Evolutionary conservation across 1,284 basidiomycete genomes (phyloP).

Genomic region (Porogramme epimiltina): DNA sequence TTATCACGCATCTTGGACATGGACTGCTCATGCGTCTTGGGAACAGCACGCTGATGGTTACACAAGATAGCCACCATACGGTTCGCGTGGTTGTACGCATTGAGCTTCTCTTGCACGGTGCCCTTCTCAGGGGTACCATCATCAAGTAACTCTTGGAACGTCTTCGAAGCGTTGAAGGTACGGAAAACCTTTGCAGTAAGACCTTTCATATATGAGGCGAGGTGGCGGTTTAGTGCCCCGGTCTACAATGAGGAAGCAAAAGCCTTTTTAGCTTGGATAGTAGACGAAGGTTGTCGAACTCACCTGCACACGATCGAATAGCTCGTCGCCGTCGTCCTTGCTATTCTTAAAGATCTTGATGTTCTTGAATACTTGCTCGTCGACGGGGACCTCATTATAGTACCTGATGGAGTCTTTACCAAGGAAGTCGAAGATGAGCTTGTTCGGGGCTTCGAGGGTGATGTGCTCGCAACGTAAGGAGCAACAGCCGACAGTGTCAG

Average conservation of each 20-base stretch:
- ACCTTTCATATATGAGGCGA: constrained; percentile 92
- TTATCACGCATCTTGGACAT: constrained; percentile 93
- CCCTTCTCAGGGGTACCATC: constrained; percentile 71
- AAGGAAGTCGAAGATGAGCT: constrained; percentile 92
- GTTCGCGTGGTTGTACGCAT: constrained; percentile 95
- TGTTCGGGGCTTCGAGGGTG: constrained; percentile 84
- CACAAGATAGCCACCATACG: constrained; percentile 94
- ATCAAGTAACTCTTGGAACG: constrained; percentile 85
- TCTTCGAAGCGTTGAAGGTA: constrained; percentile 97
- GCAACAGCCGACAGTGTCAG: constrained; percentile 97
- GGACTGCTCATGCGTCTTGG: constrained; percentile 88
- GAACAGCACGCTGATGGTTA: constrained; percentile 95
- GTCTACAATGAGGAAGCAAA: constrained; percentile 54
- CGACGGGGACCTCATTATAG: constrained; percentile 87
- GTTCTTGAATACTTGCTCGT: constrained; percentile 64
- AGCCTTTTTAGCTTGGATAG: no score
- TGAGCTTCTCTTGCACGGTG: constrained; percentile 88
- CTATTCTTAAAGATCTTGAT: constrained; percentile 70
- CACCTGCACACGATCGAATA: constrained; percentile 93
- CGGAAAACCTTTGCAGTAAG: constrained; percentile 98
- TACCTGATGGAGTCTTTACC: constrained; percentile 98
- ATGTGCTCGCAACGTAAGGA: constrained; percentile 95
- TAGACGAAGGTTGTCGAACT: background rate
- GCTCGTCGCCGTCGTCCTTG: constrained; percentile 85
- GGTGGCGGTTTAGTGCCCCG: constrained; percentile 83